These are phyloP conservation scores for Lactarius akahatsu DNA, from an alignment of 768 basidiomycete genomes.

Conservation along the genomic window DNA sequence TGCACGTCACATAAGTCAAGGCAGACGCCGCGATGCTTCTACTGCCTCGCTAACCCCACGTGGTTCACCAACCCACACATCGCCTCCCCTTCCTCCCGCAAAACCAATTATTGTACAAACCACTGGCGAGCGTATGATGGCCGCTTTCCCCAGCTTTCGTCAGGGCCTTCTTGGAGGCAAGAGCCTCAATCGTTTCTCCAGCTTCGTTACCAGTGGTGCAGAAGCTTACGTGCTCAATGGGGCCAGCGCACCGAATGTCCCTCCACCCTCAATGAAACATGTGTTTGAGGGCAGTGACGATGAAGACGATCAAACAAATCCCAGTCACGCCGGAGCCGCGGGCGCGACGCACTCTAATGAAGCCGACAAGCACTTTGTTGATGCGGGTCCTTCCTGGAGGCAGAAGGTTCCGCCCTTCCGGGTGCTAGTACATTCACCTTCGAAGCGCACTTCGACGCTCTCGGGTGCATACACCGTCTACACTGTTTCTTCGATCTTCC, in stretches of 20 bases:
- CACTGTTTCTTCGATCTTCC: slow-evolving; percentile 72
- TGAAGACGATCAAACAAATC: slow-evolving; percentile 44
- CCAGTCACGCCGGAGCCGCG: slow-evolving; percentile 32
- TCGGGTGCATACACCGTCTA: slow-evolving; percentile 76
- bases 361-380: slow-evolving; percentile 69
- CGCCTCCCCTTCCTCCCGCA: slow-evolving; percentile 32
- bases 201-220: slow-evolving; percentile 82
- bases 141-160: slow-evolving; percentile 62
- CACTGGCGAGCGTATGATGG: slow-evolving; percentile 61
- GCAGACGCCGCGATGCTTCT: slow-evolving; percentile 42
- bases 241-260: slow-evolving; percentile 35
- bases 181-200: slow-evolving; percentile 80
- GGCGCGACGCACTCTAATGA: slow-evolving; percentile 37
- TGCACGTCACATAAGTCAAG: slow-evolving; percentile 29
- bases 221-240: slow-evolving; percentile 83
- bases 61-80: slow-evolving; percentile 35
- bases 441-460: slow-evolving; percentile 65
- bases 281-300: slow-evolving; percentile 31
- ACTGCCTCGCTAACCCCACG: slow-evolving; percentile 51
- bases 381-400: slow-evolving; percentile 70
- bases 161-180: slow-evolving; percentile 74
- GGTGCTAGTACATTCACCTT: slow-evolving; percentile 76
- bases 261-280: slow-evolving; percentile 31
- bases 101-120: slow-evolving; percentile 57
- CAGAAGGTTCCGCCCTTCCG: slow-evolving; percentile 69